Base-by-base conservation (phyloP, 2,329 filamentous ascomycete species). In the Colletotrichum eremochloae region DNA sequence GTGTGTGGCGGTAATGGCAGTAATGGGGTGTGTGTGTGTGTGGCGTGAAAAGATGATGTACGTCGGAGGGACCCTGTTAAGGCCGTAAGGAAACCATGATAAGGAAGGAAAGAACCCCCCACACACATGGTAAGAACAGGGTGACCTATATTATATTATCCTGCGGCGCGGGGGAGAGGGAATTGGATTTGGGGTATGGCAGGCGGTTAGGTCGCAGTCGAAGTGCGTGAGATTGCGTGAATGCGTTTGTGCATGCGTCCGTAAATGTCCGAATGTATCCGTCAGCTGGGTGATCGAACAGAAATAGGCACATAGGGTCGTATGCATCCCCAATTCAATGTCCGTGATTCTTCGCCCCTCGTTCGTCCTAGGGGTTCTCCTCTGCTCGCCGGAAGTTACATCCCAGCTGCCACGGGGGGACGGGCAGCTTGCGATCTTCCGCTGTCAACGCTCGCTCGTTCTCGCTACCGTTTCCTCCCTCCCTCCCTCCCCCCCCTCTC, bases 101-200 rank as follows among this genome's bases (percentile, higher is more conserved):
- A 42, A 14, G 55, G 55, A 40, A n/a, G 7, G 29, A 33, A n/a
- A 31, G 11, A 12, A 24, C 33, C 60, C 60, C 60, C 60, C 60
- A 63, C 60, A 24, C 18, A 63, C 60, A 63, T 63, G 60, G 60
- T 14, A 29, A 9, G 31, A 38, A 18, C 33, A 50, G 20, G 60
- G 33, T 24, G 33, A 4, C 6, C 42, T 44, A 44, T 8, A 40
- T 40, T 7, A 24, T 24, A 24, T 12, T 14, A 31, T 61, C 40
- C 38, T 33, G 31, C 20, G 29, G 53, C 31, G 31, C 9, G 31
- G 12, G 33, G 46, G n/a, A 20, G 15, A 15, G 42, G 42, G 42
- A 3, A 15, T 18, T 44, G 15, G 42, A 63, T 63, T 38, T 38
- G 33, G 33, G n/a, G 14, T 40, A 57, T 11, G 14, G 29, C 29